These are phyloP conservation scores for Diplodia scrobiculata DNA, from an alignment of 2,329 filamentous ascomycete species.

Conservation along the genomic window DNA sequence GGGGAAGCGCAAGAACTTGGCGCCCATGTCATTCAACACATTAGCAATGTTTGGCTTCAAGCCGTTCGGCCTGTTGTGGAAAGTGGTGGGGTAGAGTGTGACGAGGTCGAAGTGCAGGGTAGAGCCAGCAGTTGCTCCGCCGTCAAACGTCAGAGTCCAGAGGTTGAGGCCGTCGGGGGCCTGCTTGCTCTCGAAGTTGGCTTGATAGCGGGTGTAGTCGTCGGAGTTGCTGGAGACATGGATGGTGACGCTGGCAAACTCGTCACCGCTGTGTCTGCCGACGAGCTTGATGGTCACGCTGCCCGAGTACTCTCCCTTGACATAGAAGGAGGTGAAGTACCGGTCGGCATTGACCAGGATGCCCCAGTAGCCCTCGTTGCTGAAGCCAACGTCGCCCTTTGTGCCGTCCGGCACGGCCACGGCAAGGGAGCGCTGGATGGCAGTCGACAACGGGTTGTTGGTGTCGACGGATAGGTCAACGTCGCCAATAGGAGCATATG, in stretches of 20 bases:
- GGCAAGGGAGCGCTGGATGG: conserved; percentile 27
- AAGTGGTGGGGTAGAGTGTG: conserved; percentile 29
- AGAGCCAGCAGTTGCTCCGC: neutral
- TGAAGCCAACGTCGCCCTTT: conserved; percentile 25
- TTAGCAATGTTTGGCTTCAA: conserved; percentile 23
- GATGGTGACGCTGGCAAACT: conserved; percentile 23
- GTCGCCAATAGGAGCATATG: conserved; percentile 39
- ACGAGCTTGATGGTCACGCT: conserved; percentile 27
- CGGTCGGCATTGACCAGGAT: conserved; percentile 26
- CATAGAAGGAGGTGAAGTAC: conserved; percentile 28
- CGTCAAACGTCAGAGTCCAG: conserved; percentile 29
- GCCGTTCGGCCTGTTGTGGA: conserved; percentile 26
- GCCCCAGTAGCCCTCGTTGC: conserved; percentile 31
- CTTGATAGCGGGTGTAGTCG: conserved; percentile 12
- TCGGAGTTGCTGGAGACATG: neutral
- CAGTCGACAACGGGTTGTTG: conserved; percentile 7
- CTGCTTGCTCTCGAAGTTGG: conserved; percentile 14
- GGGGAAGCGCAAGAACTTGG: conserved; percentile 62
- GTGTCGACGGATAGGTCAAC: conserved; percentile 34
- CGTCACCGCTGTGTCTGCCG: conserved; percentile 14
- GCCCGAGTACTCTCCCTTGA: conserved; percentile 41
- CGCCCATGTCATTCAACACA: conserved; percentile 24
- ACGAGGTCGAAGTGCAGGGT: conserved; percentile 29
- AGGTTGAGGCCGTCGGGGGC: conserved; percentile 29
- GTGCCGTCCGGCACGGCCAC: conserved; percentile 19